phyloP scores from a whole-genome alignment of 73 alveolate species.

The Paramecium sexaurelia region DNA sequence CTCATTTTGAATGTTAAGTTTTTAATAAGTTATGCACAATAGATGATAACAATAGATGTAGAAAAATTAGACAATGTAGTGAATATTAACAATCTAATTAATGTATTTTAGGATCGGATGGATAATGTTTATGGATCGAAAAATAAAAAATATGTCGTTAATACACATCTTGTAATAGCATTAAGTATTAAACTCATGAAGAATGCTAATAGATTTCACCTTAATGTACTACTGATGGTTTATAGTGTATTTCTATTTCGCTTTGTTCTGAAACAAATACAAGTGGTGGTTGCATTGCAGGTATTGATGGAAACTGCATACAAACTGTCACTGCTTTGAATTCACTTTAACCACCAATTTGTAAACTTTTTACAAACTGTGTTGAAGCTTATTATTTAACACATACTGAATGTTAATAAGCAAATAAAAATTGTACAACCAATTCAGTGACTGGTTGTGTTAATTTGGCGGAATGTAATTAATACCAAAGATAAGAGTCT shows the following conservation, averaged over 20 bases:
- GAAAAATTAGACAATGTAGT: background rate
- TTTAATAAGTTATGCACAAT: background rate
- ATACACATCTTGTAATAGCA: background rate
- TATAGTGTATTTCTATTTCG: background rate
- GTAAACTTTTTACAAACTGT: conserved; percentile 4
- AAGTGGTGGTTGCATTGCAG: background rate
- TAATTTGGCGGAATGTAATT: background rate
- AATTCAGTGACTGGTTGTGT: background rate
- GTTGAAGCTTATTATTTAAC: background rate
- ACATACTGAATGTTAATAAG: background rate
- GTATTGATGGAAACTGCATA: conserved; percentile 3
- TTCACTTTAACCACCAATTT: background rate
- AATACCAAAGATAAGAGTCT: background rate
- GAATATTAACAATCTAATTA: background rate
- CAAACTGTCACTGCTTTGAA: background rate
- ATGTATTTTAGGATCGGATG: conserved; percentile 47
- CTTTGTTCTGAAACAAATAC: background rate
- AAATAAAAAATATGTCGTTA: background rate
- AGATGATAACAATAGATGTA: background rate
- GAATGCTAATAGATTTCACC: background rate
- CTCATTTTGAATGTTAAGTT: background rate
- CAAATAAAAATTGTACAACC: conserved; percentile 24
- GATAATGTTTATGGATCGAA: conserved; percentile 21
- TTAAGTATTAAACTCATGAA: background rate
- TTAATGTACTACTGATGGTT: conserved; percentile 37